Percentiles rank a stretch among this genome's conserved stretches.
These are phyloP conservation scores for Hericium erinaceus DNA, from an alignment of 768 basidiomycete species.

Conservation along the genomic window DNA sequence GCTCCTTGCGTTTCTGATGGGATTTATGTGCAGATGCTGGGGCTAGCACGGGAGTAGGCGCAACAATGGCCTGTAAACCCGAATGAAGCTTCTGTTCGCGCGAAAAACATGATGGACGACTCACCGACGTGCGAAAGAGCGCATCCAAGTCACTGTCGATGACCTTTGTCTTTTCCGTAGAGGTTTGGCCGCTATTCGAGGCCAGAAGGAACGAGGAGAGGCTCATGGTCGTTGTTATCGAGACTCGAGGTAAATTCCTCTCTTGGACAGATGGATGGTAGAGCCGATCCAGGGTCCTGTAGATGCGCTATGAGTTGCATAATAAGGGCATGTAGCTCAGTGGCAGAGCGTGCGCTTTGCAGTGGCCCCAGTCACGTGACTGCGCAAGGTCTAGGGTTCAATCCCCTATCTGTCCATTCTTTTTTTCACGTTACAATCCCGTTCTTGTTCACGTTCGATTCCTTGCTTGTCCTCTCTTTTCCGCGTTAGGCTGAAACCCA, in stretches of 20 bases:
- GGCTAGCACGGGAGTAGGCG: not conserved
- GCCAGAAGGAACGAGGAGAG: conserved; percentile 13
- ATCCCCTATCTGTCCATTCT: conserved; percentile 14
- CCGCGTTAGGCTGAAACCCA: no score
- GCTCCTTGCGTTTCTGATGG: not conserved
- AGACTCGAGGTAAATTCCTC: not conserved
- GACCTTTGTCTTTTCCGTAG: not conserved
- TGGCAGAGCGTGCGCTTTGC: conserved; percentile 19
- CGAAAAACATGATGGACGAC: conserved; percentile 11
- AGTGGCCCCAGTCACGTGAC: not conserved
- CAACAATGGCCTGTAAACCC: not conserved
- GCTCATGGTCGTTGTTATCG: conserved; percentile 5
- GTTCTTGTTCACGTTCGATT: no score
- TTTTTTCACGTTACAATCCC: conserved; percentile 1
- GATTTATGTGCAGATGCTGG: conserved; percentile 7
- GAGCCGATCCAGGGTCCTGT: not conserved
- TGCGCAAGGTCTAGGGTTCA: conserved; percentile 18
- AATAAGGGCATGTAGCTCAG: conserved; percentile 15
- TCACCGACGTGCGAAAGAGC: conserved; percentile 47
- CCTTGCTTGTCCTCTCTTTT: no score
- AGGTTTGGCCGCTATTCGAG: not conserved
- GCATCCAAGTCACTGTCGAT: conserved; percentile 56
- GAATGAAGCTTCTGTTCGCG: no score
- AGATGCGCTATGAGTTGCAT: not conserved
- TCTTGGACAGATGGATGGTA: not conserved